Base-by-base conservation (phyloP, 2,329 filamentous ascomycete genomes). In the Fusarium incarnatum region DNA sequence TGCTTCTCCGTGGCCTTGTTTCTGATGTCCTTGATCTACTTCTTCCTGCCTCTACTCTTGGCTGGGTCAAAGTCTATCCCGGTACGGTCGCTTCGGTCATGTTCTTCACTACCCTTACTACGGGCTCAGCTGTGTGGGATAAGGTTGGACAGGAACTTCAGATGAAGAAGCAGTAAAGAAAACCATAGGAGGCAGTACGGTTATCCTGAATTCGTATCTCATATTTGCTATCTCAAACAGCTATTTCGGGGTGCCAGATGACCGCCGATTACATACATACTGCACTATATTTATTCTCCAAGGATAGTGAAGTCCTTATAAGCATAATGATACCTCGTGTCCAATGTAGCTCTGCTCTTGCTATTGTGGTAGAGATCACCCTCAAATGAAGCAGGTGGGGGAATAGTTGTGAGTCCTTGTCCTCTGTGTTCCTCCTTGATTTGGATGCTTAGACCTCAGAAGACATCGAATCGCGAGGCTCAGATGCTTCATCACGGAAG, bases 11-110 rank as follows among this genome's bases (percentile, higher is more conserved):
- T 16, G 82, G 83, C 52, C 76, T 91, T 8, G 64, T 88, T 3
- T 83, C 88, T 2, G 88, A 92, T 73, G 70, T 80, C 9, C 83
- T 91, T 53, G 91, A 94, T 76, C 76, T 92, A 48, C 74, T 89
- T 6, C 81, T 92, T 32, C 91, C 92, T 0, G 87, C 87, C 0
- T 81, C 81, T 8, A 80, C 86, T 1, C 79, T 92, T 16, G 89
- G 89, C 0, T 92, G 90, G 90, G 78, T 90, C 27, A 77, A 82
- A 0, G 80, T 85, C 2, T 80, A 84, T 12, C 78, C 83, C 0
- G 83, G 86, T 5, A 79, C 83, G 2, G 85, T 92, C 2, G 89
- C 87, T 2, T 58, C 85, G 15, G 84, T 85, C 11, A 91, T 90
- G 85, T 79, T 91, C 22, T 73, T 87, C 23, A 90, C 89, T 53